A percentile compares a stretch with the other conserved stretches of the same genome.
Evolutionary conservation across 1,284 basidiomycete species (phyloP).

Genomic region (Leucoagaricus sp.): DNA sequence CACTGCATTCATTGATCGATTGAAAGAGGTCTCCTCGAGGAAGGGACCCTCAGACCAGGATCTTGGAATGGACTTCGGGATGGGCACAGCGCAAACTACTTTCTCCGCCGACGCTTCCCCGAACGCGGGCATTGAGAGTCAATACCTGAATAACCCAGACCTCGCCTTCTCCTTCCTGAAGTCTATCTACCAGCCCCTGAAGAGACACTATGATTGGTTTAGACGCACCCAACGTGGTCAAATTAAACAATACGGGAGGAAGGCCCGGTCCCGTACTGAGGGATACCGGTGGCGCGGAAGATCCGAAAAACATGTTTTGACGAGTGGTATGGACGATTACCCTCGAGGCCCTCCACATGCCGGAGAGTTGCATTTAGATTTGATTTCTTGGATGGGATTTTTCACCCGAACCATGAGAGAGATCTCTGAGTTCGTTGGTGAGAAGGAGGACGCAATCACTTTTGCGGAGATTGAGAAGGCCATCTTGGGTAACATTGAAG

Average conservation of each 20-base stretch:
- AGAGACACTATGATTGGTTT: slow-evolving; percentile 95
- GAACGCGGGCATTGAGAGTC: slow-evolving; percentile 33
- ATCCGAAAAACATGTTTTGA: slow-evolving; percentile 83
- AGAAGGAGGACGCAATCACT: slow-evolving; percentile 76
- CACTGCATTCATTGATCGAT: slow-evolving; percentile 81
- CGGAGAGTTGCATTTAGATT: slow-evolving; percentile 90
- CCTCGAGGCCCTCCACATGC: slow-evolving; percentile 85
- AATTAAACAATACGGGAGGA: slow-evolving; percentile 86
- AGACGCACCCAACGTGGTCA: slow-evolving; percentile 90
- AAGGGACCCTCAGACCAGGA: slow-evolving; percentile 55
- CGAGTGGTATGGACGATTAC: slow-evolving; percentile 95
- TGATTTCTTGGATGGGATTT: slow-evolving; percentile 95
- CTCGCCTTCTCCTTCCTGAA: slow-evolving; percentile 70
- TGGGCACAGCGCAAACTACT: slow-evolving; percentile 43
- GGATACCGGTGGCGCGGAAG: slow-evolving; percentile 95
- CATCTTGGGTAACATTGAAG: slow-evolving; percentile 86
- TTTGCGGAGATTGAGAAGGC: slow-evolving; percentile 79
- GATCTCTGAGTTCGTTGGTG: slow-evolving; percentile 81
- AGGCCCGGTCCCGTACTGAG: slow-evolving; percentile 82
- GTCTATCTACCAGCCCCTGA: slow-evolving; percentile 82
- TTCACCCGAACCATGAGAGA: slow-evolving; percentile 89
- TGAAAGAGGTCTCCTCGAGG: slow-evolving; percentile 45
- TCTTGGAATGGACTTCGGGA: slow-evolving; percentile 61
- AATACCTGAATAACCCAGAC: slow-evolving; percentile 57
- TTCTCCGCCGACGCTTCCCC: slow-evolving; percentile 31